Evolutionary conservation across 768 basidiomycete species (phyloP).

Genomic region (Cystofilobasidium capitatum): DNA sequence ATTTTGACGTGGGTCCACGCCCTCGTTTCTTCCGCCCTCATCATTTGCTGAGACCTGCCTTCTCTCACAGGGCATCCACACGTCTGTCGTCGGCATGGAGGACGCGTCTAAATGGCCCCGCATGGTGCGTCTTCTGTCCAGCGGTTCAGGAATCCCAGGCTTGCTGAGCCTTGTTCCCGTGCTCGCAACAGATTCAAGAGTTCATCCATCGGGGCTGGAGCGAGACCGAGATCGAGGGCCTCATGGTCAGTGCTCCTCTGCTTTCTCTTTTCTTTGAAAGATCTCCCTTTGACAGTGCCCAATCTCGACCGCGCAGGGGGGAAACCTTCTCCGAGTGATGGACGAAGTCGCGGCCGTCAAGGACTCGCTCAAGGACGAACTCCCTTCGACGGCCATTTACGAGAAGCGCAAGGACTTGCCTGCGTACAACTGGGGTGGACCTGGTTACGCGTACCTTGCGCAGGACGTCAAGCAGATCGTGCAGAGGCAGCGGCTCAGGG

Average conservation of each 20-base stretch:
- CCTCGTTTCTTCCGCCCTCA: too few relatives aligned
- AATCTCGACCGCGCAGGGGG: too few relatives aligned
- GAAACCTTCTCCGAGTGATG: slow-evolving; percentile 30
- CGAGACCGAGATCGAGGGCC: slow-evolving; percentile 28
- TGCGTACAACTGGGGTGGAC: slow-evolving; percentile 13
- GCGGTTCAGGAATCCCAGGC: background rate
- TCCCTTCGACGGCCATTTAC: slow-evolving; percentile 24
- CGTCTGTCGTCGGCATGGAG: slow-evolving; percentile 29
- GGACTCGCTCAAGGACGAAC: background rate
- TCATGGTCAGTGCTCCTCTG: too few relatives aligned
- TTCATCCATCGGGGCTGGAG: slow-evolving; percentile 30
- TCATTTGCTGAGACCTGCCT: too few relatives aligned
- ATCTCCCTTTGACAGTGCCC: too few relatives aligned
- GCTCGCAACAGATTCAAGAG: slow-evolving; percentile 23
- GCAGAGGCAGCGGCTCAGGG: background rate
- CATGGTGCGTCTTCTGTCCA: slow-evolving; percentile 16
- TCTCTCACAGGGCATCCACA: slow-evolving; percentile 17
- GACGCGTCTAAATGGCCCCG: slow-evolving; percentile 30
- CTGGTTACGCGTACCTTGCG: background rate
- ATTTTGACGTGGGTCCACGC: slow-evolving; percentile 23
- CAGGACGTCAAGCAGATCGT: slow-evolving; percentile 7
- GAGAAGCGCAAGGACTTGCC: slow-evolving; percentile 30
- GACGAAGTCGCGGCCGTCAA: slow-evolving; percentile 28
- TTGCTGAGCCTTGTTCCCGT: too few relatives aligned
- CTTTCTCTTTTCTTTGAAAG: too few relatives aligned